Base-by-base conservation (phyloP, 2,329 filamentous ascomycete species). In the Truncatella angustata region DNA sequence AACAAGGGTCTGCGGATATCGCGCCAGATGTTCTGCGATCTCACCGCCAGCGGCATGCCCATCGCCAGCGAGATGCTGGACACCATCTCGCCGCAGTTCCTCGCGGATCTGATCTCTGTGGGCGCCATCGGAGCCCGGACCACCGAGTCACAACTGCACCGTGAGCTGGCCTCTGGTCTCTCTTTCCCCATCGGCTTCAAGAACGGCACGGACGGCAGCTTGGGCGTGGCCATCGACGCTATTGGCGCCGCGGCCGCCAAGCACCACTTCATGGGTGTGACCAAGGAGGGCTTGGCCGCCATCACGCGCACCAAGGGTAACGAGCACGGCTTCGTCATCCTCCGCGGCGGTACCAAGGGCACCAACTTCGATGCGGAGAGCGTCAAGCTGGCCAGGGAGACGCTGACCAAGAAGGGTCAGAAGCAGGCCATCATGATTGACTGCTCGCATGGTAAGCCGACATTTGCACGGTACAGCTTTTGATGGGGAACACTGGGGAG, bases 101-200 rank as follows among this genome's bases (percentile, higher is more conserved):
- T 97, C 39, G 91, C 94, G 55, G 94, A 99, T 72, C 84, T 96
- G 62, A 92, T 99, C 71, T 96, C 91, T 0, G 86, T 97, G 23
- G 94, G 94, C 55, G 94, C 94, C 53, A 96, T 99, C 66, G 94
- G 94, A 56, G 94, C 94, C 39, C 85, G 94, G 60, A 99, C 94
- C 39, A 99, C 94, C 46, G 94, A 99, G 77, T 94, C 89, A 51
- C 94, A 99, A 76, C 80, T 97, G 59, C 94, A 99, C 76, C 88
- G 94, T 58, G 94, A 99, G 77, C 84, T 99, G 57, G 94, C 94
- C 4, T 95, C 90, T 24, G 94, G 94, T 62, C 81, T 97, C 50
- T 96, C 90, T 53, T 97, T 97, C 87, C 94, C 94, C 20, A 92
- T 99, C 60, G 94, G 94, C 54, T 99, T 97, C 87, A 99, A 99